Conservation (phyloP, 768 basidiomycete species). For the Pulveroboletus sp. region DNA sequence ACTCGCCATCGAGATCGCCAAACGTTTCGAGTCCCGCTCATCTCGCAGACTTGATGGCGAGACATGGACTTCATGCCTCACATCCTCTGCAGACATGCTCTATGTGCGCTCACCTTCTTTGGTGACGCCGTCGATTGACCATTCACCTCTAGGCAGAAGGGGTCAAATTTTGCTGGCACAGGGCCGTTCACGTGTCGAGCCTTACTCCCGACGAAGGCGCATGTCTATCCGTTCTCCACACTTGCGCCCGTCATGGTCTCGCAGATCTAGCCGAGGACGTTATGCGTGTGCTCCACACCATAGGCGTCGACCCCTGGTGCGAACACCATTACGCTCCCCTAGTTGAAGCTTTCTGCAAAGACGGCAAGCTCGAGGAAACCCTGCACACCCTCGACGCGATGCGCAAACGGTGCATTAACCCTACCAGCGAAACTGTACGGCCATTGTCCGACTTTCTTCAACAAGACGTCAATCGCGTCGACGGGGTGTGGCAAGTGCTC, state of each 20-base stretch:
- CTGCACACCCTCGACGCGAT: conserved; percentile 57
- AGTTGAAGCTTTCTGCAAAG: conserved; percentile 66
- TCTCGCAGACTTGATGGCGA: conserved; percentile 48
- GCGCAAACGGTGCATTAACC: conserved; percentile 48
- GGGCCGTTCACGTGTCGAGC: conserved; percentile 47
- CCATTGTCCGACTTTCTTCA: conserved; percentile 51
- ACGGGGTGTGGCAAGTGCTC: conserved; percentile 59
- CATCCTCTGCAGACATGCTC: conserved; percentile 56
- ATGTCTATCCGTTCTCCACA: conserved; percentile 63
- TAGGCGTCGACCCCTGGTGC: conserved; percentile 44
- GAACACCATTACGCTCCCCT: conserved; percentile 79
- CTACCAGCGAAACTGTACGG: conserved; percentile 47
- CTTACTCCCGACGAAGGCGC: conserved; percentile 72
- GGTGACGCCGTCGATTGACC: background rate
- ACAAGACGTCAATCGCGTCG: conserved; percentile 49
- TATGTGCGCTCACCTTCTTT: conserved; percentile 54
- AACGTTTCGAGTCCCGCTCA: conserved; percentile 53
- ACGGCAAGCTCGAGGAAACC: conserved; percentile 57
- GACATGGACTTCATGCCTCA: conserved; percentile 66
- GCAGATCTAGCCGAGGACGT: conserved; percentile 66
- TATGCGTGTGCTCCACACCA: conserved; percentile 49
- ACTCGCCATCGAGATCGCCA: conserved; percentile 69
- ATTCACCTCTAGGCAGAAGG: conserved; percentile 55
- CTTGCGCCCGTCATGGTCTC: conserved; percentile 69
- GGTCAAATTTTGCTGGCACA: conserved; percentile 58